Evolutionary conservation across 208 protist genomes (phyloP).

Genomic region (Strigomonas culicis): DNA sequence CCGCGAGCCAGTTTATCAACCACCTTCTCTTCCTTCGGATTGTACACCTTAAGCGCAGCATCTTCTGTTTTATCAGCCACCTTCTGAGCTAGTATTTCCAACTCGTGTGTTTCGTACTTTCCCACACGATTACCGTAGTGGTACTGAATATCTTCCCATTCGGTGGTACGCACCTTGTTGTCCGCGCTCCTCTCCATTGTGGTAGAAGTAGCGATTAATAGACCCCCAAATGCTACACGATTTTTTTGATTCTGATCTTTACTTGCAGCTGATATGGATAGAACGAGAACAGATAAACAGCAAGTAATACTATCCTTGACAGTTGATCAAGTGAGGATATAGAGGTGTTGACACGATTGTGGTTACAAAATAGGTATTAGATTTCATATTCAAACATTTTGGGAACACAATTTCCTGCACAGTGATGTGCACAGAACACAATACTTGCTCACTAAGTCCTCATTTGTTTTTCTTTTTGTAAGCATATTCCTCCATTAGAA

Average conservation of each 20-base stretch:
- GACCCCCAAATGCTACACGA: neutral
- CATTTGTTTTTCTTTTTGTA: neutral
- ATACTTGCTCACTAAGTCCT: neutral
- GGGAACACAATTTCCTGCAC: too few species aligned
- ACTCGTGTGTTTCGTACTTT: slow-evolving; percentile 79
- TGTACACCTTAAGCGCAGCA: slow-evolving; percentile 60
- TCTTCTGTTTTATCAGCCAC: slow-evolving; percentile 72
- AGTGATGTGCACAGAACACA: neutral
- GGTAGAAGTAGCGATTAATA: neutral
- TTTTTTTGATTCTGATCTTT: too few species aligned
- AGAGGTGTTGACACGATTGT: too few species aligned
- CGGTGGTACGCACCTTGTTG: slow-evolving; percentile 78
- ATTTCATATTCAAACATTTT: too few species aligned
- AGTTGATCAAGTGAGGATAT: neutral
- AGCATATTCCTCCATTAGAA: neutral
- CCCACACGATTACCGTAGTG: slow-evolving; percentile 84
- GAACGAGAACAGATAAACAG: slow-evolving; percentile 1
- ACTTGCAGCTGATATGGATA: neutral
- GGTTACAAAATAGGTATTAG: too few species aligned
- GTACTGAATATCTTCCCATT: slow-evolving; percentile 93
- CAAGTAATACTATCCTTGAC: neutral
- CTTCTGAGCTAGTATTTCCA: slow-evolving; percentile 77
- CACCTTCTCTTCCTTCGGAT: slow-evolving; percentile 63
- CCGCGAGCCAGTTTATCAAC: slow-evolving; percentile 64
- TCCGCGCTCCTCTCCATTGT: slow-evolving; percentile 78